Percentiles rank a stretch among this genome's conserved stretches.
phyloP scores from a whole-genome alignment of 352 stramenopile genomes.

The Phytophthora chlamydospora region DNA sequence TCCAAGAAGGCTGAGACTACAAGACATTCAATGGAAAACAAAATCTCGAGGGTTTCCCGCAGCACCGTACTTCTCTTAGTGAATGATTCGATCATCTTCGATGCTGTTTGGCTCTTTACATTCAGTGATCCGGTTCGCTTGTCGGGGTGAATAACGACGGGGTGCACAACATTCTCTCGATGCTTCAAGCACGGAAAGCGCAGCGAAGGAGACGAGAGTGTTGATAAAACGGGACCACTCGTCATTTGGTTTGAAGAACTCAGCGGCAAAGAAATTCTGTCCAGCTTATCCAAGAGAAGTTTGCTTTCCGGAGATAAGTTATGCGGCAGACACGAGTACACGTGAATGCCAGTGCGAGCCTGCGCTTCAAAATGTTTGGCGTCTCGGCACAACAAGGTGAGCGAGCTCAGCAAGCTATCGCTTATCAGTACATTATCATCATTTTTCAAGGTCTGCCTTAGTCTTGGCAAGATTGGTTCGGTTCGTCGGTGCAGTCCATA shows the following conservation, averaged over 20 bases:
- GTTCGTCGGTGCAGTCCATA: slow-evolving; percentile 9
- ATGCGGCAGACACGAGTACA: too few relatives aligned
- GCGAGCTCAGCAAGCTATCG: not conserved
- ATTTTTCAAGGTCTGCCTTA: too few relatives aligned
- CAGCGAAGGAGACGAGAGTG: not conserved
- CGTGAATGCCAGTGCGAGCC: not conserved
- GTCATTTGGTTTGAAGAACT: not conserved
- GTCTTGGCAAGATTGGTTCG: not conserved
- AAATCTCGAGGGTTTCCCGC: slow-evolving; percentile 8
- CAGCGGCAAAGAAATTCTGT: not conserved
- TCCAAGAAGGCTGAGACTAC: slow-evolving; percentile 40
- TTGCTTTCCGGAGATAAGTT: not conserved
- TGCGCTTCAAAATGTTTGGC: not conserved
- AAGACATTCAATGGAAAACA: slow-evolving; percentile 41
- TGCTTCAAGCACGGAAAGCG: slow-evolving; percentile 1
- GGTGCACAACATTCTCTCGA: slow-evolving; percentile 2
- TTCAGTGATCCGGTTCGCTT: not conserved
- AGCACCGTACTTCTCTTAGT: not conserved
- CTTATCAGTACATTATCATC: not conserved
- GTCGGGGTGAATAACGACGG: not conserved
- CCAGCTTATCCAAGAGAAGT: slow-evolving; percentile 9
- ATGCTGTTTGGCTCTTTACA: not conserved
- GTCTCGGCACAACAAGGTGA: slow-evolving; percentile 1
- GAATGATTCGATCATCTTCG: not conserved
- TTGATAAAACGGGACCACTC: too few relatives aligned